Conservation (phyloP, 345 rosid genomes). For the Jatropha curcas region DNA sequence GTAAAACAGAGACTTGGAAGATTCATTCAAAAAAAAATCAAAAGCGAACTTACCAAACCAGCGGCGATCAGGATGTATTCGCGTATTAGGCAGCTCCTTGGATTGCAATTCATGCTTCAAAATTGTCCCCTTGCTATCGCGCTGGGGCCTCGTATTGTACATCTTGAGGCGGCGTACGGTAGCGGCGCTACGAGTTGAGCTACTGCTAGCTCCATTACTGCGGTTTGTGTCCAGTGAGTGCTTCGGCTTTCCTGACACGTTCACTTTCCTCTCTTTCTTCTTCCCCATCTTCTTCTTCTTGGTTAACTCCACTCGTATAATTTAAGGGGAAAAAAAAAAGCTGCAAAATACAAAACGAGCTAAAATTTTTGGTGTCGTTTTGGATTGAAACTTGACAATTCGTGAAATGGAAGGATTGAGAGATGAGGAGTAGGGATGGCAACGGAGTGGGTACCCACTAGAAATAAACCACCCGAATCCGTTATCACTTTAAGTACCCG, state of each 20-base stretch:
- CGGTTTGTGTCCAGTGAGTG: conserved; percentile 89
- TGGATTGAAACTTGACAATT: too few species aligned
- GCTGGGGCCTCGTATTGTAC: conserved; percentile 66
- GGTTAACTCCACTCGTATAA: too few species aligned
- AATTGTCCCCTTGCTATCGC: conserved; percentile 57
- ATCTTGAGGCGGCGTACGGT: conserved; percentile 90
- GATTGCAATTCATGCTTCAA: conserved; percentile 74
- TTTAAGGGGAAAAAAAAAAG: too few species aligned
- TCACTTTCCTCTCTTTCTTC: conserved; percentile 60
- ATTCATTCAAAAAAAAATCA: background rate
- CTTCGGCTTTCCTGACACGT: conserved; percentile 83
- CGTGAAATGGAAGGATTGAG: too few species aligned
- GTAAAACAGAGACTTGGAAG: too few species aligned
- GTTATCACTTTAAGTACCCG: too few species aligned
- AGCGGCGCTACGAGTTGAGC: conserved; percentile 39
- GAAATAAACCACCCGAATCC: too few species aligned
- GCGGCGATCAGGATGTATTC: conserved; percentile 84
- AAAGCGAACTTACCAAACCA: conserved; percentile 69
- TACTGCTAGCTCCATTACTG: conserved; percentile 34
- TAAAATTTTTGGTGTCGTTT: too few species aligned
- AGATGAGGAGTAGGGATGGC: too few species aligned
- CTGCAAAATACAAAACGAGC: too few species aligned
- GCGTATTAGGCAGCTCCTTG: conserved; percentile 66
- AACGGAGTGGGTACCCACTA: too few species aligned
- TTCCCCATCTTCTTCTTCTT: conserved; percentile 19